Percentiles rank a stretch among this genome's conserved stretches.
phyloP scores from a whole-genome alignment of 225 moss, liverwort and hornwort genomes.

The Rhytidiadelphus loreus region DNA sequence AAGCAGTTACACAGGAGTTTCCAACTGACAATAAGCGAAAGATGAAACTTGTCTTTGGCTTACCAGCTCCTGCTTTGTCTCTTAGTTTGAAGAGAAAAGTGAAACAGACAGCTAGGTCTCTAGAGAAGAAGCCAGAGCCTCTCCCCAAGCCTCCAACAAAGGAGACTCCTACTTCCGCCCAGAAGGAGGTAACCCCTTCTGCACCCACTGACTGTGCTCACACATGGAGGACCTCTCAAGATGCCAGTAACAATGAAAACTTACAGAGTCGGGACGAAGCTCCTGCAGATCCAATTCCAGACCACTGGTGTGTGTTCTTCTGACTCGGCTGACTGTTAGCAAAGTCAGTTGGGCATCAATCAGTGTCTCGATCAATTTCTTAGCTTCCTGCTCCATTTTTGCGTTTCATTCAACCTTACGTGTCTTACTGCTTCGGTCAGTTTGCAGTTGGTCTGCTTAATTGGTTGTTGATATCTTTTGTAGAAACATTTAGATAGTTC shows the following conservation, averaged over 20 bases:
- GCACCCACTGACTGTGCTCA: not conserved
- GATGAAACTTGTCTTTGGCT: not conserved
- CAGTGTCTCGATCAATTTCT: not conserved
- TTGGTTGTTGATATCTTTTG: not conserved
- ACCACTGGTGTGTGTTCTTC: slow-evolving; percentile 14
- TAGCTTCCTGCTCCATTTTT: not conserved
- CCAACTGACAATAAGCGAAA: too few relatives aligned
- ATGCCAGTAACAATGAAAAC: not conserved
- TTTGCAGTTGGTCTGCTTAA: not conserved
- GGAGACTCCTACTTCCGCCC: not conserved
- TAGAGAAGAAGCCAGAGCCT: not conserved
- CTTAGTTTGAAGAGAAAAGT: not conserved
- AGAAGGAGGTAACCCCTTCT: slow-evolving; percentile 3
- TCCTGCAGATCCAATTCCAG: not conserved
- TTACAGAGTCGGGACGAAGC: not conserved
- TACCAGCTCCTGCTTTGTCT: not conserved
- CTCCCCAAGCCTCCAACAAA: not conserved
- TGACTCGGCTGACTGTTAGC: not conserved
- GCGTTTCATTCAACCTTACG: not conserved
- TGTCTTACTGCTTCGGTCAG: not conserved
- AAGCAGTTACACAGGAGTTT: too few relatives aligned
- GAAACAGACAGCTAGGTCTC: not conserved
- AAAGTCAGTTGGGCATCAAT: not conserved
- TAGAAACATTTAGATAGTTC: not conserved
- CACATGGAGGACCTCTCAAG: not conserved